Evolutionary conservation across 2,329 filamentous ascomycete genomes (phyloP), one percentile per base, ranked within the genome.

Genomic region (Cytospora leucostoma): DNA sequence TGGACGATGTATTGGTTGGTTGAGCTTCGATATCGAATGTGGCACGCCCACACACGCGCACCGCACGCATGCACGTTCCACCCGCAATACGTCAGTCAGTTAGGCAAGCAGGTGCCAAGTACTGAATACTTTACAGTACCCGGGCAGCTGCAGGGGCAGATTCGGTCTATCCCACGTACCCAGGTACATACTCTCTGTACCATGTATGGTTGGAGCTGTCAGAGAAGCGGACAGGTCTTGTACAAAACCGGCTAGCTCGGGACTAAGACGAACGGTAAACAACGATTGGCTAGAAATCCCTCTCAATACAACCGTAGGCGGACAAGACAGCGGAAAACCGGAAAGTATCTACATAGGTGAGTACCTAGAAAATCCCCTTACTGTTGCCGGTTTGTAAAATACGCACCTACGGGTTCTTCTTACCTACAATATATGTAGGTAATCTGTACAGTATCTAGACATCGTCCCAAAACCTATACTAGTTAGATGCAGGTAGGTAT

Each of bases 251-350:
- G n/a, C 35, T 65, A 65, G 61, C 35, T 27, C 37, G 47, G 50
- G 52, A 56, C 56, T 61, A 62, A 50, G 27, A 62, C 10, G 33
- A 61, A 59, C 50, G 52, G 35, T 65, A 55, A 61, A 65, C 60
- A 52, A 44, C 61, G 64, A 65, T 65, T 65, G 64, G 64, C 15
- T 40, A 5, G 19, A 13, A 7, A 19, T n/a, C 6, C n/a, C 44
- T 53, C 19, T 15, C 59, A 27, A 4, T 11, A 13, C 49, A 32
- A 32, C 12, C 8, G 35, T 8, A 8, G 12, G 35, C 35, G 34
- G 34, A 35, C 19, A 51, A 17, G 51, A 10, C 13, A n/a, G 40
- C 37, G 54, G 54, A 56, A 37, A 11, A 3, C 6, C 0, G n/a
- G n/a, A 27, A 27, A 17, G n/a, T 65, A 65, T 44, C 52, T 52